These are phyloP conservation scores for Pichia eremophila DNA, from an alignment of 805 yeast genomes.

Conservation along the genomic window DNA sequence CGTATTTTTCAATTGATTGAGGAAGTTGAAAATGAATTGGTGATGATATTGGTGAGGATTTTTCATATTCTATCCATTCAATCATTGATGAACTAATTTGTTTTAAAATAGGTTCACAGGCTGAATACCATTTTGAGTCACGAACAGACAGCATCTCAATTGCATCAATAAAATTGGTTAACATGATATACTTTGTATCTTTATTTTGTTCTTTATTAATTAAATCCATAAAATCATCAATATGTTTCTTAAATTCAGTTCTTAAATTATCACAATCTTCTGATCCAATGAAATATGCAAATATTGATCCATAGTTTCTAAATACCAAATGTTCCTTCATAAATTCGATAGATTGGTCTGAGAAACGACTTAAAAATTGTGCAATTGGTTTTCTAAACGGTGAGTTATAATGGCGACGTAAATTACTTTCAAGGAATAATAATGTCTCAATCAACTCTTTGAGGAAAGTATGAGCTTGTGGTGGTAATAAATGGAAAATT, in stretches of 20 bases:
- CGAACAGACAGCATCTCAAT: slow-evolving; percentile 40
- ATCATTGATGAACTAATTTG: slow-evolving; percentile 35
- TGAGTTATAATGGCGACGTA: slow-evolving; percentile 76
- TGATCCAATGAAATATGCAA: slow-evolving; percentile 55
- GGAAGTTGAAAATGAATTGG: slow-evolving; percentile 60
- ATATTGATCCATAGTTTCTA: slow-evolving; percentile 54
- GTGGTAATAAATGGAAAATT: slow-evolving; percentile 84
- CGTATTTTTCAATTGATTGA: slow-evolving; percentile 59
- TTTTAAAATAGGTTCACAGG: slow-evolving; percentile 37
- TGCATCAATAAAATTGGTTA: slow-evolving; percentile 67
- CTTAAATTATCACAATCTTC: slow-evolving; percentile 50
- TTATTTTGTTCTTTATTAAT: slow-evolving; percentile 38
- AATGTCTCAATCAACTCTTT: slow-evolving; percentile 75
- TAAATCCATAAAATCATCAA: slow-evolving; percentile 38
- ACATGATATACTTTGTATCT: slow-evolving; percentile 50
- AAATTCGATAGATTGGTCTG: slow-evolving; percentile 61
- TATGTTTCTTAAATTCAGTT: slow-evolving; percentile 41
- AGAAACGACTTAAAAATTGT: slow-evolving; percentile 74
- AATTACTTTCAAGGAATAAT: slow-evolving; percentile 66
- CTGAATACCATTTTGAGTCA: slow-evolving; percentile 45
- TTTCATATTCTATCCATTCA: slow-evolving; percentile 34
- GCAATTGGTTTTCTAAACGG: slow-evolving; percentile 92
- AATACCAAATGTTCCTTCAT: slow-evolving; percentile 59
- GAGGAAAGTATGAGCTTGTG: slow-evolving; percentile 86
- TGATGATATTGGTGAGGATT: slow-evolving; percentile 39